These are phyloP conservation scores for Saururus chinensis DNA, from an alignment of 164 flowering plant species.

Conservation along the genomic window DNA sequence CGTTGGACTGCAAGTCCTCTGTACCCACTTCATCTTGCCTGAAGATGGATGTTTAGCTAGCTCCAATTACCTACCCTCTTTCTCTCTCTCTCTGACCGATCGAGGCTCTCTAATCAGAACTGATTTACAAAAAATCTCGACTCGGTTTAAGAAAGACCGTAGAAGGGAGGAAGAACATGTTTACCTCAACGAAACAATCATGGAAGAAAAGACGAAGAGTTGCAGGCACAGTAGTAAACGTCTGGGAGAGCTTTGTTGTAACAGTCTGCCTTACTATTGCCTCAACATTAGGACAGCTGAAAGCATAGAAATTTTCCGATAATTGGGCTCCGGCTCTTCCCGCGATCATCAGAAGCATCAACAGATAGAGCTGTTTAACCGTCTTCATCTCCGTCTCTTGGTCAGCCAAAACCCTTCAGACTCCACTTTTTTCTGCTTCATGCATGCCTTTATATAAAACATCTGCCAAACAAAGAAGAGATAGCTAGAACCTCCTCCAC, in stretches of 20 bases:
- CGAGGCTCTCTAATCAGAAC: not conserved
- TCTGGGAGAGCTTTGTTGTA: slow-evolving; percentile 33
- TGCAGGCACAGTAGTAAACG: slow-evolving; percentile 50
- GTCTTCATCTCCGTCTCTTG: slow-evolving; percentile 17
- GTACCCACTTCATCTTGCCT: too few species aligned
- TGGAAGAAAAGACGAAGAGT: slow-evolving; percentile 82
- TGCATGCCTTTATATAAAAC: not conserved
- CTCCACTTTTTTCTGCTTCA: not conserved
- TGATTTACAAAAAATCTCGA: not conserved
- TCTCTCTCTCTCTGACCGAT: too few species aligned
- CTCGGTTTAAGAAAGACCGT: not conserved
- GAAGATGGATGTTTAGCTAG: too few species aligned
- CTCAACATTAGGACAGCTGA: slow-evolving; percentile 52
- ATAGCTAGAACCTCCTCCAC: not conserved
- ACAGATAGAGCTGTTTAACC: slow-evolving; percentile 5
- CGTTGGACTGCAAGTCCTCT: too few species aligned
- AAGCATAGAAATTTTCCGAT: slow-evolving; percentile 37
- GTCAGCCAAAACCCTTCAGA: not conserved
- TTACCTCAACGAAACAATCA: slow-evolving; percentile 77
- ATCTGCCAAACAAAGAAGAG: not conserved
- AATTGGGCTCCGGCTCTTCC: slow-evolving; percentile 31
- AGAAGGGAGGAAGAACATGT: not conserved
- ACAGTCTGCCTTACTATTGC: slow-evolving; percentile 41
- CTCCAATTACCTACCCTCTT: too few species aligned
- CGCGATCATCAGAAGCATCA: slow-evolving; percentile 17